Conservation (phyloP, 768 basidiomycete genomes). For the Agaricus subrufescens region DNA sequence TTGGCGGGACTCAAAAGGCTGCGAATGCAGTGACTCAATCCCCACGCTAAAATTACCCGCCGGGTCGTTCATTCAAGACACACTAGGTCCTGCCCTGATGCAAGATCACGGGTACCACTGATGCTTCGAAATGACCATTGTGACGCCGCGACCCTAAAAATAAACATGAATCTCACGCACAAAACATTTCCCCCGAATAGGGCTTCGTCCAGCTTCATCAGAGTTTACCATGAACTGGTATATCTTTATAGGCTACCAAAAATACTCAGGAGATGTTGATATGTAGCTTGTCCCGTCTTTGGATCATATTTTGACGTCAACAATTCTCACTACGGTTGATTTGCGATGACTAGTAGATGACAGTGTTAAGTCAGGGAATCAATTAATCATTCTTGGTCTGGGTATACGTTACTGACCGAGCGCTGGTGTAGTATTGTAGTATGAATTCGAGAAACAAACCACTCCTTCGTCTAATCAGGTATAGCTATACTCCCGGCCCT, state of each 20-base stretch:
- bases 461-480: no score
- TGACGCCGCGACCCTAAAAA: neutral
- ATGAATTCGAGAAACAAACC: no score
- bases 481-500: no score
- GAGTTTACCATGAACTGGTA: neutral
- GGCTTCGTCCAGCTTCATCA: no score
- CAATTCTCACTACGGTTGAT: conserved; percentile 8
- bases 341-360: neutral
- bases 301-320: conserved; percentile 4
- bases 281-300: conserved; percentile 28
- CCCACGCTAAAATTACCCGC: neutral
- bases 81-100: neutral
- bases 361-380: conserved; percentile 7
- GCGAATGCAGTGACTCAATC: neutral
- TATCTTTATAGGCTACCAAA: conserved; percentile 4
- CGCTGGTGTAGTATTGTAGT: no score
- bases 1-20: neutral
- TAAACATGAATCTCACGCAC: no score
- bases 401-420: no score
- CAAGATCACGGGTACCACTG: no score
- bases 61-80: neutral
- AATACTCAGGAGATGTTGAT: conserved; percentile 37
- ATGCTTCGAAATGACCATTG: neutral
- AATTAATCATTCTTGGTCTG: conserved; percentile 18
- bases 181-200: no score